Evolutionary conservation across 2,329 filamentous ascomycete species (phyloP).

Genomic region (Fusarium sp.): DNA sequence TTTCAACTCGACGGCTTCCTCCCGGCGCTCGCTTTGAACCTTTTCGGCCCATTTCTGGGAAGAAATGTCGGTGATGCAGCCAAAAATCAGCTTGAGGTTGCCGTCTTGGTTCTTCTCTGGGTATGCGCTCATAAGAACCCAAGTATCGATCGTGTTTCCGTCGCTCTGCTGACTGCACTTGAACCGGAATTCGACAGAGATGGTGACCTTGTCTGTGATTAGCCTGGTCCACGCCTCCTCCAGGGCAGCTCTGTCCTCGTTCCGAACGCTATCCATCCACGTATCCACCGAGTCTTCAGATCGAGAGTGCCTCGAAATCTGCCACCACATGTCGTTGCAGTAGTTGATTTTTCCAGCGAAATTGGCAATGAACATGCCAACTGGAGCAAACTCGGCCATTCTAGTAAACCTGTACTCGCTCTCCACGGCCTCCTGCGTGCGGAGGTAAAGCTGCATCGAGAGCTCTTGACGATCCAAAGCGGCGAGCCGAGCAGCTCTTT

Average conservation of each 20-base stretch:
- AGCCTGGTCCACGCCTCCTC: slow-evolving; percentile 72
- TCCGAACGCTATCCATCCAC: slow-evolving; percentile 80
- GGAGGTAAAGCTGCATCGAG: slow-evolving; percentile 77
- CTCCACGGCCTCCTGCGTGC: slow-evolving; percentile 71
- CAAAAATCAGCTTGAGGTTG: slow-evolving; percentile 79
- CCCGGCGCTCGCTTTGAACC: slow-evolving; percentile 80
- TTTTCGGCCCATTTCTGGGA: slow-evolving; percentile 88
- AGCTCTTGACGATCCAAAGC: slow-evolving; percentile 82
- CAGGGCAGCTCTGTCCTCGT: slow-evolving; percentile 72
- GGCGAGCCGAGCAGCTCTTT: slow-evolving; percentile 79
- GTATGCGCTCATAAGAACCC: slow-evolving; percentile 82
- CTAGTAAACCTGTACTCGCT: slow-evolving; percentile 84
- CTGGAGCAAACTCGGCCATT: slow-evolving; percentile 87
- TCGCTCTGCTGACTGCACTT: slow-evolving; percentile 74
- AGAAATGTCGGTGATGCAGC: slow-evolving; percentile 86
- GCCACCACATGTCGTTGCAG: slow-evolving; percentile 84
- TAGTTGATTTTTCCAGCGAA: slow-evolving; percentile 78
- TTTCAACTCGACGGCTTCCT: slow-evolving; percentile 86
- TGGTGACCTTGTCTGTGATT: slow-evolving; percentile 69
- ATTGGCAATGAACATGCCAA: slow-evolving; percentile 88
- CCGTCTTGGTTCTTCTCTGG: slow-evolving; percentile 76
- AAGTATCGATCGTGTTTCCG: slow-evolving; percentile 73
- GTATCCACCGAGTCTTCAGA: slow-evolving; percentile 68
- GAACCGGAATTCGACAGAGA: slow-evolving; percentile 81
- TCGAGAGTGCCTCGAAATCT: slow-evolving; percentile 75